Conservation (phyloP, 805 yeast genomes). For the Teunomyces atbi region DNA sequence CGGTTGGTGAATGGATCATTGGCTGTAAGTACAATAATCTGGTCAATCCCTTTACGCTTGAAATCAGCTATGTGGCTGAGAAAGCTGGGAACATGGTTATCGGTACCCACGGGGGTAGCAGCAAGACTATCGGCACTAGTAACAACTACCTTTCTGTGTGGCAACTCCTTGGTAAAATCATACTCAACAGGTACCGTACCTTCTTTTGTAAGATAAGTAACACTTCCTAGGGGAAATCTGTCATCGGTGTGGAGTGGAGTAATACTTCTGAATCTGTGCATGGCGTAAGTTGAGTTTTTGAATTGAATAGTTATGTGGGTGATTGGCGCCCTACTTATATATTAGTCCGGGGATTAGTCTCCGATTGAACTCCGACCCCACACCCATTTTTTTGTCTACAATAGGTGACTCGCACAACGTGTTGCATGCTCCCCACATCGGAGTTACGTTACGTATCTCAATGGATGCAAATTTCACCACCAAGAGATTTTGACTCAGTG, state of each 20-base stretch:
- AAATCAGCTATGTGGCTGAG: conserved; percentile 11
- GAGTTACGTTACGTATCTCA: background rate
- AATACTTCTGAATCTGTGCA: conserved; percentile 4
- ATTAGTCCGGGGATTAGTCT: background rate
- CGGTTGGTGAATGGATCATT: conserved; percentile 13
- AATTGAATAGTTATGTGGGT: background rate
- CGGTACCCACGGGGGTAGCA: conserved; percentile 9
- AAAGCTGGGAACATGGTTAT: conserved; percentile 12
- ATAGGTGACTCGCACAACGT: background rate
- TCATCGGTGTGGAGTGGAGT: conserved; percentile 13
- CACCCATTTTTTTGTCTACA: background rate
- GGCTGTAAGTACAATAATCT: conserved; percentile 13
- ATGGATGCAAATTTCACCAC: background rate
- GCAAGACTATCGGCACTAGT: conserved; percentile 11
- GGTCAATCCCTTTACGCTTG: conserved; percentile 13
- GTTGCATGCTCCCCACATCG: conserved; percentile 1
- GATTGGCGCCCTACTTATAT: background rate
- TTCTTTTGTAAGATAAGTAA: conserved; percentile 10
- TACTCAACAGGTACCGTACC: conserved; percentile 11
- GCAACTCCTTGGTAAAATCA: conserved; percentile 29
- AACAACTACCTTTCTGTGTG: conserved; percentile 12
- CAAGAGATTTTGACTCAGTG: background rate
- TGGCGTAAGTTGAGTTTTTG: background rate
- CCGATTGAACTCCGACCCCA: conserved; percentile 4
- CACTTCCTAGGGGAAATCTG: conserved; percentile 18